Percentiles rank a stretch among this genome's conserved stretches.
phyloP scores from a whole-genome alignment of 2,329 filamentous ascomycete species.

The Fusarium subglutinans region DNA sequence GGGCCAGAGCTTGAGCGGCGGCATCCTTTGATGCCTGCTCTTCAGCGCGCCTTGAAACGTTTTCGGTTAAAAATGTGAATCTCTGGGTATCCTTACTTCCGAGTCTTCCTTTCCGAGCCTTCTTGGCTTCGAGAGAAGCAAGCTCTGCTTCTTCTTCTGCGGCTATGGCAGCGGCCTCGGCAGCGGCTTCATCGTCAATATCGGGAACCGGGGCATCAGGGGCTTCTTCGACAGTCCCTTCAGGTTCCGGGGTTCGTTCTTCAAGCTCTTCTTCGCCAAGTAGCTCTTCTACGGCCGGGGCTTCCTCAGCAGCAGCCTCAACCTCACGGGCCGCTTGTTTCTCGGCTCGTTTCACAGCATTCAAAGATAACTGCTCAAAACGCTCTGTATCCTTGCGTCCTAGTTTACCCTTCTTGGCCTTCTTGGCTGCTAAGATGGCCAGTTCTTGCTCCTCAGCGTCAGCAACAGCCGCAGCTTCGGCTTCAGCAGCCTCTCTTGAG shows the following conservation, averaged over 20 bases:
- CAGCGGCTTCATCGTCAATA: conserved; percentile 10
- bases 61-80: conserved; percentile 50
- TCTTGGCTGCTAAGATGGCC: conserved; percentile 50
- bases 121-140: conserved; percentile 56
- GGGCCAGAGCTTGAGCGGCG: conserved; percentile 42
- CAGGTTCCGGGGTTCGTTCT: conserved; percentile 13
- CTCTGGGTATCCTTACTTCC: conserved; percentile 58
- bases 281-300: not conserved
- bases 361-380: conserved; percentile 25
- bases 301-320: conserved; percentile 26
- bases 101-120: conserved; percentile 58
- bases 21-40: conserved; percentile 48
- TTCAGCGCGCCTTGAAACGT: conserved; percentile 47
- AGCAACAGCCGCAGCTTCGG: conserved; percentile 36
- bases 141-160: conserved; percentile 51
- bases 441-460: conserved; percentile 51
- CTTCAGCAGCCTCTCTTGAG: conserved; percentile 33
- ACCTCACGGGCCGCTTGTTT: conserved; percentile 30
- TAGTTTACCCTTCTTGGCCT: conserved; percentile 48
- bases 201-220: not conserved
- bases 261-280: conserved; percentile 8
- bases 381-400: conserved; percentile 40
- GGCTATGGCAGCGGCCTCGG: conserved; percentile 27
- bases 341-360: conserved; percentile 29
- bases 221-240: conserved; percentile 14